These are phyloP conservation scores for Mercurialis annua DNA, from an alignment of 345 rosid genomes.

Conservation along the genomic window DNA sequence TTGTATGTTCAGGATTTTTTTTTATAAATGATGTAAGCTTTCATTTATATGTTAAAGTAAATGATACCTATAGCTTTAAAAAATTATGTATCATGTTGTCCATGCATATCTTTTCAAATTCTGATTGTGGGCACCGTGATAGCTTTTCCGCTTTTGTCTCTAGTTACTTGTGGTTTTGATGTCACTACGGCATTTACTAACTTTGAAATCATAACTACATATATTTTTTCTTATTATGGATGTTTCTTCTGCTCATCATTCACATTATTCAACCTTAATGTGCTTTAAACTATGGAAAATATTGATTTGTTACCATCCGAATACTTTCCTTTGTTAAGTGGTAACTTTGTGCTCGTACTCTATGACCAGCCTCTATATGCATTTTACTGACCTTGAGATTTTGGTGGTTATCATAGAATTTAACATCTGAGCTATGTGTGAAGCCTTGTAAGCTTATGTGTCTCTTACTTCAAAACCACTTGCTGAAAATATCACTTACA, in stretches of 20 bases:
- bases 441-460: neutral
- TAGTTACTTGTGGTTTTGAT: neutral
- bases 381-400: neutral
- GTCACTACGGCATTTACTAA: too few species aligned
- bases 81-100: neutral
- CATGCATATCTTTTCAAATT: neutral
- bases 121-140: neutral
- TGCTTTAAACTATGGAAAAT: neutral
- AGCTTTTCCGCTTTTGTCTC: neutral
- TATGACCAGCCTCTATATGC: neutral
- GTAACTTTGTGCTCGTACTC: neutral
- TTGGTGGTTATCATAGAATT: neutral
- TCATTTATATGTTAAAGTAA: neutral
- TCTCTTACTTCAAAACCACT: neutral
- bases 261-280: neutral
- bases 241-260: neutral
- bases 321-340: neutral
- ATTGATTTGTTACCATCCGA: neutral
- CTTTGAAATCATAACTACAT: neutral
- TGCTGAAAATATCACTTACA: neutral
- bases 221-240: neutral
- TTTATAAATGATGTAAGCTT: neutral
- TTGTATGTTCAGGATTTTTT: neutral
- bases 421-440: conserved; percentile 2
- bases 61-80: neutral